phyloP scores from a whole-genome alignment of 148 eudicot species.

The Persicaria tinctoria region DNA sequence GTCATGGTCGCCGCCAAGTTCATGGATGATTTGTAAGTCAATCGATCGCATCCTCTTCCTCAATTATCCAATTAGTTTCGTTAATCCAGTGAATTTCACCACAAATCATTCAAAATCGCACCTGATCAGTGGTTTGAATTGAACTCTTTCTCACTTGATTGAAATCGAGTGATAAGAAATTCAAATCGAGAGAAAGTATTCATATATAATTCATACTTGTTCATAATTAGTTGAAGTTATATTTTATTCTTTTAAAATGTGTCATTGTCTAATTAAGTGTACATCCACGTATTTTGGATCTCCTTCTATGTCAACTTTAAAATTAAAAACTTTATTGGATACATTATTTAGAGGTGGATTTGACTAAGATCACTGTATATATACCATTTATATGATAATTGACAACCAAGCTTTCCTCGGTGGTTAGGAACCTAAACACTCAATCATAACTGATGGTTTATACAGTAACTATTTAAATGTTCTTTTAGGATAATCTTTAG shows the following conservation, averaged over 20 bases:
- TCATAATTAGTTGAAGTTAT: conserved; percentile 3
- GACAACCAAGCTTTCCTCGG: neutral
- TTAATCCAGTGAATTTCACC: neutral
- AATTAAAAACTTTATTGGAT: too few species aligned
- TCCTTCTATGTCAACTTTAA: neutral
- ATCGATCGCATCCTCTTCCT: neutral
- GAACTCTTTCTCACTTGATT: neutral
- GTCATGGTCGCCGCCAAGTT: conserved; percentile 78
- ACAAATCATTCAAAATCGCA: neutral
- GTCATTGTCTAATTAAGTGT: neutral
- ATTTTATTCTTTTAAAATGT: neutral
- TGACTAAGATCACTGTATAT: neutral
- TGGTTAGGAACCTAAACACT: neutral
- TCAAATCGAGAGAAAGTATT: neutral
- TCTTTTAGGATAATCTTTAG: neutral
- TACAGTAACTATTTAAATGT: neutral
- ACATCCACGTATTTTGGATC: neutral
- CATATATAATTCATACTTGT: neutral
- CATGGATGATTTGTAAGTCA: conserved; percentile 79
- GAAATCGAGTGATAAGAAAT: neutral
- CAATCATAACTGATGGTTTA: neutral
- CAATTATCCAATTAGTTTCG: neutral
- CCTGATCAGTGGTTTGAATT: neutral
- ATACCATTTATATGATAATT: neutral
- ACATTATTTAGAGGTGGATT: neutral